phyloP scores from a whole-genome alignment of 2,329 filamentous ascomycete species.

The Colletotrichum chlorophyti region DNA sequence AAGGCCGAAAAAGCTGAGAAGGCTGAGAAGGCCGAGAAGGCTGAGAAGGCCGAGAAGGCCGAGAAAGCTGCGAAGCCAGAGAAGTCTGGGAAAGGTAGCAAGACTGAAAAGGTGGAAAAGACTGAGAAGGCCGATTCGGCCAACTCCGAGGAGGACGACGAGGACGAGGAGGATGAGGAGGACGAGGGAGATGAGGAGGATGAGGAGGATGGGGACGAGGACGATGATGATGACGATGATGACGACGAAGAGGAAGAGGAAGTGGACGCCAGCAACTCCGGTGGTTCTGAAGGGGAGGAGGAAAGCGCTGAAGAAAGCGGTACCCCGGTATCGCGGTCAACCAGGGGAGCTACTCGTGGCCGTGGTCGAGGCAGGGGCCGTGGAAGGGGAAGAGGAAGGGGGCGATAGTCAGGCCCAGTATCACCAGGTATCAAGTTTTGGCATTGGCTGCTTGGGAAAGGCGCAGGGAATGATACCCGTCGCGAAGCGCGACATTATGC shows the following conservation, averaged over 20 bases:
- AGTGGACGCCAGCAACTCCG: conserved; percentile 30
- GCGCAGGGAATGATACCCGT: conserved; percentile 20
- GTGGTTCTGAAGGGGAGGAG: conserved; percentile 33
- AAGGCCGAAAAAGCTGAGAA: conserved; percentile 43
- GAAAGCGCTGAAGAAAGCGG: conserved; percentile 44
- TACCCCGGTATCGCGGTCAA: conserved; percentile 45
- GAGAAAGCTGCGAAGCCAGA: conserved; percentile 41
- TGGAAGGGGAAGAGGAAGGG: conserved; percentile 28
- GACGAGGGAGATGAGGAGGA: background rate
- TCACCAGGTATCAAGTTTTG: no score
- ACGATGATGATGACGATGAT: conserved; percentile 36
- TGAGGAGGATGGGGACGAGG: conserved; percentile 23
- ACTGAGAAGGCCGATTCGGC: conserved; percentile 43
- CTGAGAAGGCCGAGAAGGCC: no score
- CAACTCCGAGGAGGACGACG: conserved; percentile 17
- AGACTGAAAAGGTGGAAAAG: conserved; percentile 37
- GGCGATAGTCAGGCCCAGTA: no score
- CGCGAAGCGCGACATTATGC: conserved; percentile 4
- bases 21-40: no score
- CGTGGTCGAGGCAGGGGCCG: conserved; percentile 42
- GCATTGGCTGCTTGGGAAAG: background rate
- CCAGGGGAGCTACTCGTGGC: conserved; percentile 43
- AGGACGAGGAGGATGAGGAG: conserved; percentile 39
- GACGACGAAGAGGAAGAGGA: conserved; percentile 36
- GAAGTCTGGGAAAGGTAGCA: conserved; percentile 34